A percentile compares a stretch with the other conserved stretches of the same genome.
Conservation (phyloP, 2,329 filamentous ascomycete species). For the Phoma sp. region DNA sequence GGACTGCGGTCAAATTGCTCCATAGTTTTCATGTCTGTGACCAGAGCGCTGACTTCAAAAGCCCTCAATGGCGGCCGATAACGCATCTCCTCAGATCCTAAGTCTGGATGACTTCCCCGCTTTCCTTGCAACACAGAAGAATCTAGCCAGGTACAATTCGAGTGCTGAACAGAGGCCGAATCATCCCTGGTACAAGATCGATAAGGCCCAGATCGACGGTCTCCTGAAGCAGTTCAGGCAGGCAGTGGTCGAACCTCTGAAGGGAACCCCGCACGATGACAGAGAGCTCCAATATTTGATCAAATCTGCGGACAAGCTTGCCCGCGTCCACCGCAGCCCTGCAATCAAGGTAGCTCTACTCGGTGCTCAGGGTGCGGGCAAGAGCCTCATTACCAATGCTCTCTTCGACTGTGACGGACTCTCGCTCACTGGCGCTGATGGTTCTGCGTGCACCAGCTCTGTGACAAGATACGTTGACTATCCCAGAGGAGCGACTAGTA, state of each 20-base stretch:
- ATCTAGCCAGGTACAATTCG: conserved; percentile 1
- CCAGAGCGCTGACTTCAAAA: neutral
- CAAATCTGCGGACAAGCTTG: conserved; percentile 7
- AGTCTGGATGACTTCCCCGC: conserved; percentile 9
- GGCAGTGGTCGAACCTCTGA: neutral
- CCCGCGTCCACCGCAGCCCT: conserved; percentile 12
- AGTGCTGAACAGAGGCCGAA: neutral
- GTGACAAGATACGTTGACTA: conserved; percentile 19
- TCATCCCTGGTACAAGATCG: conserved; percentile 7
- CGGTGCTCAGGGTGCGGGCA: conserved; percentile 32
- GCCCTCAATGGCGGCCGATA: neutral
- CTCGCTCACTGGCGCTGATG: conserved; percentile 28
- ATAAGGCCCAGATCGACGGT: neutral
- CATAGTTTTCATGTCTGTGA: too few species aligned
- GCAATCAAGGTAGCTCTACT: conserved; percentile 21
- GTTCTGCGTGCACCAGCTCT: conserved; percentile 27
- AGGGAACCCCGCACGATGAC: conserved; percentile 11
- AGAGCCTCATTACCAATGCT: conserved; percentile 26
- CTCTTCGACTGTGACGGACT: conserved; percentile 25
- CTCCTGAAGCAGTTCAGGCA: conserved; percentile 1
- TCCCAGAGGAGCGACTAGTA: neutral
- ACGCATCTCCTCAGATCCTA: neutral
- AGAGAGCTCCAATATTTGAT: conserved; percentile 21
- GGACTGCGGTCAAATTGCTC: too few species aligned
- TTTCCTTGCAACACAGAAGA: neutral